These are phyloP conservation scores for Hyaloperonospora arabidopsidis DNA, from an alignment of 352 stramenopile species.

Conservation along the genomic window DNA sequence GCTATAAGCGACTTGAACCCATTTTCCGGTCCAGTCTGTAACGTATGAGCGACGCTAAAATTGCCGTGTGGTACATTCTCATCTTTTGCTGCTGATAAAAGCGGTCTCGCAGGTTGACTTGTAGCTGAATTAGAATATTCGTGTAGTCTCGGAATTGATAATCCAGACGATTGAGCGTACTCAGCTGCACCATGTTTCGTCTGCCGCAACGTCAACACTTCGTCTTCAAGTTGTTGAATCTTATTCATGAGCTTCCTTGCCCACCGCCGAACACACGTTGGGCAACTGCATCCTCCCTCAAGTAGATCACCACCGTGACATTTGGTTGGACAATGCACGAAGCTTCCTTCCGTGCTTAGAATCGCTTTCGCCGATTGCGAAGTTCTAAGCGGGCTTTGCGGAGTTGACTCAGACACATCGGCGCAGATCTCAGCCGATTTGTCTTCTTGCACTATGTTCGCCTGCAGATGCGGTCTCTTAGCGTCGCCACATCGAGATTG, in stretches of 20 bases:
- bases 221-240: slow-evolving; percentile 32
- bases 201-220: slow-evolving; percentile 23
- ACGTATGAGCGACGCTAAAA: background rate
- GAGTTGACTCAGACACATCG: slow-evolving; percentile 12
- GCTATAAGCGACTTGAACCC: slow-evolving; percentile 6
- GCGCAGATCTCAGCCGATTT: slow-evolving; percentile 4
- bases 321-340: slow-evolving; percentile 16
- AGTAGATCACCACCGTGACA: slow-evolving; percentile 25
- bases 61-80: background rate
- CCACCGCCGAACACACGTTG: slow-evolving; percentile 30
- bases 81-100: slow-evolving; percentile 1
- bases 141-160: background rate
- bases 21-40: slow-evolving; percentile 4
- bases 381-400: background rate
- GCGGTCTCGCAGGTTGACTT: background rate
- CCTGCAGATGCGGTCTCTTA: slow-evolving; percentile 16
- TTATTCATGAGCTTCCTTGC: slow-evolving; percentile 29
- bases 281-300: slow-evolving; percentile 26
- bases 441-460: slow-evolving; percentile 3
- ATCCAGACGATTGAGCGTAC: background rate
- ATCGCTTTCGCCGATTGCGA: background rate
- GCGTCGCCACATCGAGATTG: slow-evolving; percentile 4
- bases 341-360: slow-evolving; percentile 7
- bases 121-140: background rate
- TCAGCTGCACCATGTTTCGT: background rate